Base-by-base conservation (phyloP, 768 basidiomycete genomes). In the Trichaptum fuscoviolaceum region DNA sequence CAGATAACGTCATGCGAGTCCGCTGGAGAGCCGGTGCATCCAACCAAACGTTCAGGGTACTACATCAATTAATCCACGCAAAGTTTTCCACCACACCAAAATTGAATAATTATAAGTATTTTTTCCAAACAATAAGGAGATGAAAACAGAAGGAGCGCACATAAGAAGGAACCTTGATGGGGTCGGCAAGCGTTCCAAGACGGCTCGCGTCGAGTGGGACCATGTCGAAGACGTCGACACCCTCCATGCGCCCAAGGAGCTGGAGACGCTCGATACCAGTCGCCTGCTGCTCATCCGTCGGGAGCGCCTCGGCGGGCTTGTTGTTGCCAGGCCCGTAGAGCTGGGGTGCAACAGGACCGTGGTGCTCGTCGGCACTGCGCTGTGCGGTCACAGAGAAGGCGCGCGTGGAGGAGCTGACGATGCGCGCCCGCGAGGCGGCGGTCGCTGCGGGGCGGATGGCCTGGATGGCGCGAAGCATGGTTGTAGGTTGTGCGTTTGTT, bases 251-350 rank as follows among this genome's bases (percentile, higher is more conserved):
- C 73, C 91, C 95, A 64, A 98, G 80, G 62, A 97, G 81, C 79
- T 99, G 93, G 74, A 97, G 87, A 78, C 96, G 93, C 78, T 98
- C 96, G 65, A 98, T 83, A 87, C 96, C 96, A 71, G 96, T 99
- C 18, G 96, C 87, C 79, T 99, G 96, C 69, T 92, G 86, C 69
- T 89, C 82, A 78, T 94, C 92, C 67, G 91, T 91, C 64, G 95
- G 89, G 69, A 94, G 86, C 69, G 72, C 67, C 71, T 87, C 83
- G 63, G 92, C 90, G 34, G 85, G 66, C 9, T 61, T 34, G 75
- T 90, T 87, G 73, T 84, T 85, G 75, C 93, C 93, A 63, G 84
- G 73, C 69, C 93, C 92, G 70, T 81, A 89, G 69, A 94, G 79
- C 65, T 84, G 80, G 62, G 92, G 90, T 67, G 87, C 80, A 18